Evolutionary conservation across 495 filamentous ascomycete species (phyloP), one percentile per base, ranked within the genome.

Genomic region (Ramalina peruviana): DNA sequence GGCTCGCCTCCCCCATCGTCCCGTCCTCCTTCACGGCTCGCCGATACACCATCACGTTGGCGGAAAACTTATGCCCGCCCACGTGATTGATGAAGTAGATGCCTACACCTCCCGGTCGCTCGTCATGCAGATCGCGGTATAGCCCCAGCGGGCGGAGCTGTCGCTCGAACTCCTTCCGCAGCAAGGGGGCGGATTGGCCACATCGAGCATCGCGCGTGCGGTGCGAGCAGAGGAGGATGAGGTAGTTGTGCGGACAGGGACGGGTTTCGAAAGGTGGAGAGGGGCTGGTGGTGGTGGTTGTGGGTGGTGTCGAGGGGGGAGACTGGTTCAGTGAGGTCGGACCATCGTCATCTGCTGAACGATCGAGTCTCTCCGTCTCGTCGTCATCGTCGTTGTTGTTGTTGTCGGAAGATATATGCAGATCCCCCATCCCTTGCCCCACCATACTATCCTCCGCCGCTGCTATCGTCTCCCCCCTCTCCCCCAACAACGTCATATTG

Each of bases 61-160:
- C 92, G 58, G 79, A 76, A 62, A 87, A 97, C 66, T 94, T 93
- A 61, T 98, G 92, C 0, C 92, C 92, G 11, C 92, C 92, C 0
- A 96, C 87, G 61, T 98, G 92, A 55, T 80, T 88, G 57, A 97
- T 88, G 61, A 97, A 98, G 58, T 96, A 90, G 46, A 98, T 83
- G 1, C 86, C 89, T 3, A 93, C 89, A 2, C 93, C 92, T 15
- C 89, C 90, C 0, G 87, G 82, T 38, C 92, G 64, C 63, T 84
- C 79, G 60, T 98, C 92, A 46, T 88, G 78, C 36, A 89, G 66
- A 60, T 97, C 92, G 20, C 93, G 81, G 62, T 85, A 88, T 4
- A 98, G 66, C 0, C 88, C 87, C 3, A 90, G 68, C 1, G 84
- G 80, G 3, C 88, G 83, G 41, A 98, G 72, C 59, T 97, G 90